Conservation (phyloP, 495 filamentous ascomycete genomes). For the Talaromyces trachyspermus region DNA sequence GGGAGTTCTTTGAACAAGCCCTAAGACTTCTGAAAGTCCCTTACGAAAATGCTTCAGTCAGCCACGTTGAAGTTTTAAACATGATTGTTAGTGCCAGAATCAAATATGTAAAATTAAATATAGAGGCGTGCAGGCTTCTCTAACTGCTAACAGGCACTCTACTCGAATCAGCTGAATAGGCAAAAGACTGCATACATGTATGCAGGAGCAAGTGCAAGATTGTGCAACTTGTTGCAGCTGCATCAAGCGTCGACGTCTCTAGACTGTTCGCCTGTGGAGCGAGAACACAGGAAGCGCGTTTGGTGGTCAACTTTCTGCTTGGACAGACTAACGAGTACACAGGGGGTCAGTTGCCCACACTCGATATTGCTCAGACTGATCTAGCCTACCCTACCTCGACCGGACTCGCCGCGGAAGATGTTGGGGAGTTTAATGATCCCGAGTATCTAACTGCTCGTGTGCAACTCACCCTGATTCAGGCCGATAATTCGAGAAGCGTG, state of each 20-base stretch:
- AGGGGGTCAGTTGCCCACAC: constrained; percentile 6
- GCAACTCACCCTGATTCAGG: neutral
- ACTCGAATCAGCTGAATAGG: constrained; percentile 11
- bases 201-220: constrained; percentile 5
- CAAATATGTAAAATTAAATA: neutral
- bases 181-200: constrained; percentile 14
- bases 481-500: neutral
- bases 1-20: constrained; percentile 6
- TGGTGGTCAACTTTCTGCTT: constrained; percentile 15
- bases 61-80: constrained; percentile 9
- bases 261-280: neutral
- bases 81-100: constrained; percentile 4
- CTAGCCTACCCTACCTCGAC: neutral
- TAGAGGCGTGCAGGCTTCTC: no score
- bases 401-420: neutral
- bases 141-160: constrained; percentile 9
- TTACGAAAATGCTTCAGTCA: constrained; percentile 6
- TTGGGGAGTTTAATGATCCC: neutral
- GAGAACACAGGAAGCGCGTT: constrained; percentile 13
- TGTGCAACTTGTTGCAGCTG: constrained; percentile 9
- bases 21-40: neutral
- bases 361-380: neutral
- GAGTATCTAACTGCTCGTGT: neutral
- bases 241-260: neutral
- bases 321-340: constrained; percentile 14